Percentiles rank a stretch among this genome's conserved stretches.
These are phyloP conservation scores for Penicillium canariense DNA, from an alignment of 495 filamentous ascomycete genomes.

Conservation along the genomic window DNA sequence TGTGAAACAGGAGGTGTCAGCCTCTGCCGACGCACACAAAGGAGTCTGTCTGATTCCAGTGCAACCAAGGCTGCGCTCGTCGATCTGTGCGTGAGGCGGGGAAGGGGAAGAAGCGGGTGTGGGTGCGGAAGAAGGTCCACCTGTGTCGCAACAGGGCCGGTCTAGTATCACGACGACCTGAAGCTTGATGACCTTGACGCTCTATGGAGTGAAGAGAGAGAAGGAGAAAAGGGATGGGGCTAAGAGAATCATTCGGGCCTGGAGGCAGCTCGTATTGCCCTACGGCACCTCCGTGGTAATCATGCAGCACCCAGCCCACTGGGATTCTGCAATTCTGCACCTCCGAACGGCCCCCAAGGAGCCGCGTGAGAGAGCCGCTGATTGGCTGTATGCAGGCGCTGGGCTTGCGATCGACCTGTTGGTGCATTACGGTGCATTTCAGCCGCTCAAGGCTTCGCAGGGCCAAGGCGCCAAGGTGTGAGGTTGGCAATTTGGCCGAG, in stretches of 20 bases:
- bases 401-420: not conserved
- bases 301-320: not conserved
- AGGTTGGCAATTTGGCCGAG: not conserved
- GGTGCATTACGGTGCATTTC: not conserved
- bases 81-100: slow-evolving; percentile 9
- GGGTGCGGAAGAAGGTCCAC: not conserved
- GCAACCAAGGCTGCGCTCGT: not conserved
- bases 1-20: not conserved
- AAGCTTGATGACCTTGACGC: not conserved
- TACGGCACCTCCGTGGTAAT: no score
- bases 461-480: not conserved
- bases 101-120: not conserved
- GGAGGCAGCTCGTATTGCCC: no score
- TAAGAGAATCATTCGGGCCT: not conserved
- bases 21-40: not conserved
- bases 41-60: not conserved
- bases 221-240: not conserved
- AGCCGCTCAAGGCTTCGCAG: not conserved
- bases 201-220: not conserved
- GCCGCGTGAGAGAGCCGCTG: no score
- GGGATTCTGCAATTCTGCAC: slow-evolving; percentile 1
- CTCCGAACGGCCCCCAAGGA: not conserved
- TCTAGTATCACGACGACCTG: not conserved
- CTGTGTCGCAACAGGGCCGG: not conserved
- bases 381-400: not conserved